phyloP scores from a whole-genome alignment of 805 yeast genomes.

The Kregervanrija pseudodelftensis region DNA sequence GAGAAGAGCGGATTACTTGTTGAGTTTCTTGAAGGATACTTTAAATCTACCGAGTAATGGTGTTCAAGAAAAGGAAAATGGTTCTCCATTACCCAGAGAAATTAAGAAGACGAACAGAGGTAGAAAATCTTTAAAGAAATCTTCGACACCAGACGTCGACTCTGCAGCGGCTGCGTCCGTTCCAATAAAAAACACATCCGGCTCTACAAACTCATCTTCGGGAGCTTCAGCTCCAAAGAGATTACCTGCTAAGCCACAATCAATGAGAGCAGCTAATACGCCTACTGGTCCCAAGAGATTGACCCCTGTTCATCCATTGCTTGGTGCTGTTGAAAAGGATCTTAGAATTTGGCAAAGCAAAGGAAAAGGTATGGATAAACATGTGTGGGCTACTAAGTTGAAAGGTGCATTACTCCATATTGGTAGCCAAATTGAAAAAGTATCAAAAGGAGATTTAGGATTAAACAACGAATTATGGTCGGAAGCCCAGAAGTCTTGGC shows the following conservation, averaged over 20 bases:
- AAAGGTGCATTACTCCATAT: conserved; percentile 24
- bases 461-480: conserved; percentile 25
- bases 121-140: conserved; percentile 17
- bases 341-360: conserved; percentile 25
- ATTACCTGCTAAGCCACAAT: background rate
- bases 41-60: conserved; percentile 1
- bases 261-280: background rate
- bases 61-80: conserved; percentile 3
- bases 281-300: conserved; percentile 10
- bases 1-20: conserved; percentile 83
- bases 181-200: background rate
- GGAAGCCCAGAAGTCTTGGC: conserved; percentile 28
- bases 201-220: background rate
- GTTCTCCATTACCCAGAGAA: conserved; percentile 9
- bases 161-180: background rate
- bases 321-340: conserved; percentile 23
- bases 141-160: conserved; percentile 16
- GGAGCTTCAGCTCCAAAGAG: background rate
- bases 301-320: conserved; percentile 15
- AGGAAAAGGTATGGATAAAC: conserved; percentile 27
- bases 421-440: conserved; percentile 25
- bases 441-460: conserved; percentile 12
- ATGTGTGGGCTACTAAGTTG: conserved; percentile 25
- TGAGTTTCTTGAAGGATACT: conserved; percentile 55
- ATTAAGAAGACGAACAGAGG: conserved; percentile 15